Base-by-base conservation (phyloP, 2,329 filamentous ascomycete genomes). In the Zasmidium angulare region DNA sequence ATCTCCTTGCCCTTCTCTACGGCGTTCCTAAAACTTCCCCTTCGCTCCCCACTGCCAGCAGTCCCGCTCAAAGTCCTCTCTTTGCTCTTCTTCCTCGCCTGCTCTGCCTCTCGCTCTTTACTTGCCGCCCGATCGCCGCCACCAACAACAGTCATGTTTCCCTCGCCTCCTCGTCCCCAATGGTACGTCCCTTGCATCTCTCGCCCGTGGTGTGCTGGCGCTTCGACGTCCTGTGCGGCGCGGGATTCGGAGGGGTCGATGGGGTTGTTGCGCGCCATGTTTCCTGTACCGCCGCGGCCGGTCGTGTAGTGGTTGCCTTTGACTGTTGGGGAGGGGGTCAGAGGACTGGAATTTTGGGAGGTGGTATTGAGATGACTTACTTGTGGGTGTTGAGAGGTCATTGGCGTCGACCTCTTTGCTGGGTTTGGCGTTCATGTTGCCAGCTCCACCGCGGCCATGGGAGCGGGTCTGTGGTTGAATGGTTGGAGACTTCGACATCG, bases 221-320 rank as follows among this genome's bases (percentile, higher is more conserved):
- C 84, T 60, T 88, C 86, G 61, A 97, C 90, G 69, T 97, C 93
- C 76, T 98, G 93, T 46, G 87, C 87, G 56, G 86, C 82, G 63
- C 93, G 88, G 36, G 93, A 91, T 72, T 90, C 72, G 63, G 84
- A 81, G 9, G 85, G 82, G 63, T 78, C 86, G 46, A 81, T 77
- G 40, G 54, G 58, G 68, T 95, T 88, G 63, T 85, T 86, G 72
- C 88, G 87, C 53, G 89, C 87, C 89, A 96, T 96, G 79, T 96
- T 96, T 61, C 92, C 92, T 3, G 85, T 87, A 62, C 93, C 93
- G 57, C 93, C 93, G 53, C 93, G 89, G 58, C 93, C 93, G 2
- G 93, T 97, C 20, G 93, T 96, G 72, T 93, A 92, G 65, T 90
- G 81, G n/a, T 89, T 79, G 50, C 84, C 84, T 78, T 96, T 96